Conservation (phyloP, 192 early-diverging fungal genomes). For the Coemansia sp. region DNA sequence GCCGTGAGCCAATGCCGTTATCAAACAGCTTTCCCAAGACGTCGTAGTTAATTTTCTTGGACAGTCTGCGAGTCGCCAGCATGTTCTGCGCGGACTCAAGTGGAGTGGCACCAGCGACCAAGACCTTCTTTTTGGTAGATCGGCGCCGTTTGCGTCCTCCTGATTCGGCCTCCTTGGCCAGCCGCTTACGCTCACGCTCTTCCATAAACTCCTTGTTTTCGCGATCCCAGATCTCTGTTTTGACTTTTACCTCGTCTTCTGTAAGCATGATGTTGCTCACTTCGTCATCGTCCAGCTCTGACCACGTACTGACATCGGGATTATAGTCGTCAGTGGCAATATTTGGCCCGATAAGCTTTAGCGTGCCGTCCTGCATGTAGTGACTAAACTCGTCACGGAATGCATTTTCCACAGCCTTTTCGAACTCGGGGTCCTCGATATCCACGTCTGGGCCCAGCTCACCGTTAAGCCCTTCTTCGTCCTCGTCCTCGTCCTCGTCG, state of each 20-base stretch:
- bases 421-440: constrained; percentile 12
- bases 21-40: constrained; percentile 75
- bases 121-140: constrained; percentile 30
- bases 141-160: constrained; percentile 34
- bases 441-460: background rate
- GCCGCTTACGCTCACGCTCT: constrained; percentile 56
- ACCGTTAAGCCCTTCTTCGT: constrained; percentile 3
- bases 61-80: constrained; percentile 70
- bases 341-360: constrained; percentile 22
- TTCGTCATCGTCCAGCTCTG: constrained; percentile 78
- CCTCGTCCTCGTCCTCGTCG: background rate
- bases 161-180: constrained; percentile 29
- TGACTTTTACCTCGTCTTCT: constrained; percentile 76
- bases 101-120: constrained; percentile 58
- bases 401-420: constrained; percentile 22
- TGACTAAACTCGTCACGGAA: constrained; percentile 33
- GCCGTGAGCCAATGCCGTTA: constrained; percentile 26
- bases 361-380: constrained; percentile 25
- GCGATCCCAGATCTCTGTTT: constrained; percentile 83
- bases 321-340: constrained; percentile 18
- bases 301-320: constrained; percentile 54
- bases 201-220: constrained; percentile 85
- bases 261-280: constrained; percentile 67
- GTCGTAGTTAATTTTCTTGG: constrained; percentile 91
- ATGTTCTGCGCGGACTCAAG: constrained; percentile 80